Evolutionary conservation across 2,329 filamentous ascomycete species (phyloP).

Genomic region (Stachybotrys chartarum): DNA sequence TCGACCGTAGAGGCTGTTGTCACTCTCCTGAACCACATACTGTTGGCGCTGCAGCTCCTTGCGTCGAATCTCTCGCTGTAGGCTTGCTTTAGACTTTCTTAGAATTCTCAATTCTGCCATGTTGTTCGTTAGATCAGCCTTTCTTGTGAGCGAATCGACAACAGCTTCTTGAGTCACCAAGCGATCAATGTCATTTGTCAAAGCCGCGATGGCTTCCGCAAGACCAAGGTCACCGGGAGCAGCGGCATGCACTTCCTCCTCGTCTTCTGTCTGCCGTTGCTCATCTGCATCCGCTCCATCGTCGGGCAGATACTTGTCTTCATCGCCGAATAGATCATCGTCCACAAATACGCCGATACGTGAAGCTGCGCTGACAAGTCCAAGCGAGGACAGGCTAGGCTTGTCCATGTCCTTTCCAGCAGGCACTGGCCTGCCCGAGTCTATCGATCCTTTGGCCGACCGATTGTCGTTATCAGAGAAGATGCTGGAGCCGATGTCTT

Average conservation of each 20-base stretch:
- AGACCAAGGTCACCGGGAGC: conserved; percentile 90
- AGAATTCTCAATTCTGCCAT: conserved; percentile 87
- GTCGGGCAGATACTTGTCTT: conserved; percentile 77
- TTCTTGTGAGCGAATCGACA: conserved; percentile 82
- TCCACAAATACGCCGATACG: conserved; percentile 89
- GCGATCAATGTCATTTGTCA: conserved; percentile 89
- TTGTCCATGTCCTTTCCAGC: conserved; percentile 49
- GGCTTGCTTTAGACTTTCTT: conserved; percentile 85
- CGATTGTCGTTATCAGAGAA: conserved; percentile 49
- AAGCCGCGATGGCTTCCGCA: conserved; percentile 80
- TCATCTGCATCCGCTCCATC: conserved; percentile 69
- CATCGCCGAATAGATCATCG: conserved; percentile 87
- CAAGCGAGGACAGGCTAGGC: conserved; percentile 84
- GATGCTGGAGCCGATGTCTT: conserved; percentile 36
- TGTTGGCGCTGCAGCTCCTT: conserved; percentile 96
- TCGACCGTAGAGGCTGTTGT: conserved; percentile 91
- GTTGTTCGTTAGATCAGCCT: conserved; percentile 96
- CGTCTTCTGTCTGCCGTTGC: conserved; percentile 48
- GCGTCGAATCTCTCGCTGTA: conserved; percentile 84
- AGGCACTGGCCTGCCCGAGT: conserved; percentile 31
- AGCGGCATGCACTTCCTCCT: conserved; percentile 86
- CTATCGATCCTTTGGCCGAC: conserved; percentile 56
- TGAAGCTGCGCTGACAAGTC: conserved; percentile 79
- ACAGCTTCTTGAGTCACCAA: conserved; percentile 82
- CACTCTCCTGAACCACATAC: conserved; percentile 94